Base-by-base conservation (phyloP, 306 rosid species). In the Castanospermum australe region DNA sequence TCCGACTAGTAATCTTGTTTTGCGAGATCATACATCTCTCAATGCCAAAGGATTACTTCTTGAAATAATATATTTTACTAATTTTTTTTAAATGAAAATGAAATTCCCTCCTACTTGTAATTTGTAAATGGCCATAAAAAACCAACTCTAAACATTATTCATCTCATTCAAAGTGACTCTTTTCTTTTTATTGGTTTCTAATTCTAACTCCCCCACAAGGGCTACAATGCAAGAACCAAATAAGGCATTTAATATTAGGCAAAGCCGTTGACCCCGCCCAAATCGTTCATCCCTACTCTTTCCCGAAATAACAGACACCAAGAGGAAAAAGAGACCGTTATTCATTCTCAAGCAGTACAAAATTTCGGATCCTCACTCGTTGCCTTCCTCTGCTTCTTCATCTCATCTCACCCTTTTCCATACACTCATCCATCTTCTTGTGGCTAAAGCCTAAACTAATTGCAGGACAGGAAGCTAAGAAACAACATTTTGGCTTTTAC, bases 361-460 rank as follows among this genome's bases (percentile, higher is more conserved):
- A 81, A 72, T 52, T 81, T 81, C 85, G 91, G 90, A 87, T 83
- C 87, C 85, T 59, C 72, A 67, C 51, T 84, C 76, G 8, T 77
- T 75, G 61, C 48, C 69, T 25, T 67, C 68, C 66, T 64, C 84
- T 66, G 54, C 76, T 61, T 50, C 69, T 44, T 71, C 73, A 10
- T 81, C 77, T 6, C 12, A 48, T 57, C 18, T 10, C n/a, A 70
- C 35, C 70, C 64, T 18, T 54, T 25, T 15, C 38, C 50, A 38
- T 62, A 11, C 32, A 48, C 36, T 48, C 2, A 13, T 7, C 79
- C 72, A 73, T 78, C n/a, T n/a, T n/a, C n/a, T n/a, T n/a, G n/a
- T n/a, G n/a, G n/a, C n/a, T n/a, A n/a, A n/a, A n/a, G n/a, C 42
- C 8, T 11, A 6, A 42, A 51, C 83, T 25, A 38, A 38, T 68